Conservation (phyloP, 1,284 basidiomycete species). For the Leccinum fuscescens region DNA sequence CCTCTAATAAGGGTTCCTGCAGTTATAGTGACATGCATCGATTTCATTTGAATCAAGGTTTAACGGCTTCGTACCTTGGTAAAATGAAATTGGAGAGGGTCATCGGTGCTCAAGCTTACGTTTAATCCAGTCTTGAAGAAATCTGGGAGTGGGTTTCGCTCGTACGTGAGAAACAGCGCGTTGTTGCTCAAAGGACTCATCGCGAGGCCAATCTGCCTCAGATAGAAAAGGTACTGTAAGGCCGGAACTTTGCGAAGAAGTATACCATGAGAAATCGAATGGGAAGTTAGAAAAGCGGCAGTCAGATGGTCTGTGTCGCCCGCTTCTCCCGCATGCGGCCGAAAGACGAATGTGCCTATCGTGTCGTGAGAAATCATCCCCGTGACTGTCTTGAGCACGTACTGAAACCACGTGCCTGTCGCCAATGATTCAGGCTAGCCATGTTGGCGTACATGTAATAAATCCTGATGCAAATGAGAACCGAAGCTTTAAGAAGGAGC, state of each 20-base stretch:
- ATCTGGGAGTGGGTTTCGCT: slow-evolving; percentile 94
- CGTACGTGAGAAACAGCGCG: slow-evolving; percentile 94
- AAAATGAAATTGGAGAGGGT: slow-evolving; percentile 94
- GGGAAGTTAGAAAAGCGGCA: slow-evolving; percentile 92
- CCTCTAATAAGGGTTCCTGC: slow-evolving; percentile 92
- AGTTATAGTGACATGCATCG: neutral
- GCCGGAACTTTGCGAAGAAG: slow-evolving; percentile 96
- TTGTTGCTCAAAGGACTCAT: slow-evolving; percentile 99
- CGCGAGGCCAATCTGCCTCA: slow-evolving; percentile 95
- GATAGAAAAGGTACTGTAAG: slow-evolving; percentile 90
- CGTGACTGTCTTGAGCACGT: slow-evolving; percentile 31
- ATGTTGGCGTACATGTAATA: slow-evolving; percentile 99
- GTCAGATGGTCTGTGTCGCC: slow-evolving; percentile 98
- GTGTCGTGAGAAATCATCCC: slow-evolving; percentile 32
- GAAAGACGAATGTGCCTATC: slow-evolving; percentile 91
- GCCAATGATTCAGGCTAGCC: slow-evolving; percentile 92
- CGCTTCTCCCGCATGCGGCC: slow-evolving; percentile 97
- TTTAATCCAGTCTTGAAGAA: slow-evolving; percentile 97
- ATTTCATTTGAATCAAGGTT: neutral
- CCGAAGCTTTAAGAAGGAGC: neutral
- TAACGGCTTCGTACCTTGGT: slow-evolving; percentile 64
- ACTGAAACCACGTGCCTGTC: slow-evolving; percentile 89
- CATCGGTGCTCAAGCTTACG: slow-evolving; percentile 95
- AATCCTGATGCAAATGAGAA: slow-evolving; percentile 52
- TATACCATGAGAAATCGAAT: slow-evolving; percentile 99